Evolutionary conservation across 2,329 filamentous ascomycete species (phyloP), one percentile per base, ranked within the genome.

Genomic region (Nemania sp.): DNA sequence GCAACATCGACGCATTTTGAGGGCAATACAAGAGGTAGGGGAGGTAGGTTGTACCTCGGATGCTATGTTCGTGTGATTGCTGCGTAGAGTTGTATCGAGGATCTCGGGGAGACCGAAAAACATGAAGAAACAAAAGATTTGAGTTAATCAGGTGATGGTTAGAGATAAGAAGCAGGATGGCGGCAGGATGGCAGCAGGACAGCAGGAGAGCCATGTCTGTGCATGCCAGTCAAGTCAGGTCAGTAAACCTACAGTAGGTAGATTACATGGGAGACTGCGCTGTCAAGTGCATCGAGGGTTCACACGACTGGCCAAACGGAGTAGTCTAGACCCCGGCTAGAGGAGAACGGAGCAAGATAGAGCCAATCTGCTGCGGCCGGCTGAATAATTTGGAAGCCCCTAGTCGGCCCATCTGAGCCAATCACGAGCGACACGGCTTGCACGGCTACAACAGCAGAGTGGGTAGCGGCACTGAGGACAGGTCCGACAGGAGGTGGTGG

Each of bases 371-470:
- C 59, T 39, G 60, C 50, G 55, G 52, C 64, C 62, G 62, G 64
- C 62, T 65, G 59, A 62, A 61, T 61, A 65, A 61, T 65, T 62
- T 65, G 59, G 52, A 59, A 62, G 49, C 43, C 54, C 54, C 57
- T 48, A 43, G 62, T 45, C 43, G 53, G 48, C 52, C 25, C 12
- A 5, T 12, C 11, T 32, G 9, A 43, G n/a, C 62, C 62, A 64
- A 64, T 64, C 55, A 64, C n/a, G 10, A 37, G 34, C 11, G 47
- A 17, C 60, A 57, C 49, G 55, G 49, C 52, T 62, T 57, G 55
- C 56, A 60, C 56, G 57, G 62, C 59, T 57, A 50, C 59, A 15
- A 45, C 42, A 59, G 13, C 20, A 47, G 57, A 52, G 57, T 48
- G 54, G 60, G 35, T 45, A 54, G 45, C 59, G 21, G 18, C 45